Conservation (phyloP, 2,329 filamentous ascomycete species). For the Cyphellophora europaea region DNA sequence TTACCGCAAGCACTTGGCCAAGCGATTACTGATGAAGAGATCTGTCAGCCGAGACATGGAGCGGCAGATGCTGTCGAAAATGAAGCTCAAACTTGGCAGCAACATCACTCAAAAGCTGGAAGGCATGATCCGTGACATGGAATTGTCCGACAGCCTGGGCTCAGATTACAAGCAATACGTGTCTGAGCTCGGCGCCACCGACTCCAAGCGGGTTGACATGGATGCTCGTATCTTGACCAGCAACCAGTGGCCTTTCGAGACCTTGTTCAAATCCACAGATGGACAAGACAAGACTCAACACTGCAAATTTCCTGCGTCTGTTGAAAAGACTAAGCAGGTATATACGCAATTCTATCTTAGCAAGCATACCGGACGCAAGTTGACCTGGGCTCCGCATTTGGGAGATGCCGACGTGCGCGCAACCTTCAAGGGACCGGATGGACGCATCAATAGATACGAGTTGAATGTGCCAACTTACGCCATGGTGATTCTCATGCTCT, state of each 20-base stretch:
- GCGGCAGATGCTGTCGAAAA: constrained; percentile 88
- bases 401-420: constrained; percentile 83
- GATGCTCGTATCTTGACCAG: constrained; percentile 78
- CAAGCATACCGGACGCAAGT: constrained; percentile 76
- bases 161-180: constrained; percentile 65
- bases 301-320: constrained; percentile 65
- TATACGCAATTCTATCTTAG: constrained; percentile 84
- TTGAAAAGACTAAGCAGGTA: constrained; percentile 68
- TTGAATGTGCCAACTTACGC: constrained; percentile 86
- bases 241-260: constrained; percentile 90
- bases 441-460: constrained; percentile 72
- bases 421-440: constrained; percentile 60
- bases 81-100: constrained; percentile 95
- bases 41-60: constrained; percentile 87
- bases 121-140: constrained; percentile 96
- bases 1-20: constrained; percentile 93
- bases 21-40: constrained; percentile 77
- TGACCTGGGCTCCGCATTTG: constrained; percentile 71
- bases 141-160: constrained; percentile 74
- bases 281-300: constrained; percentile 38
- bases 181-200: constrained; percentile 45
- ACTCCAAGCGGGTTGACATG: constrained; percentile 63
- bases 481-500: constrained; percentile 81
- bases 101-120: constrained; percentile 89
- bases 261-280: constrained; percentile 58